phyloP scores from a whole-genome alignment of 805 yeast genomes.

The Nakazawaea ishiwadae region DNA sequence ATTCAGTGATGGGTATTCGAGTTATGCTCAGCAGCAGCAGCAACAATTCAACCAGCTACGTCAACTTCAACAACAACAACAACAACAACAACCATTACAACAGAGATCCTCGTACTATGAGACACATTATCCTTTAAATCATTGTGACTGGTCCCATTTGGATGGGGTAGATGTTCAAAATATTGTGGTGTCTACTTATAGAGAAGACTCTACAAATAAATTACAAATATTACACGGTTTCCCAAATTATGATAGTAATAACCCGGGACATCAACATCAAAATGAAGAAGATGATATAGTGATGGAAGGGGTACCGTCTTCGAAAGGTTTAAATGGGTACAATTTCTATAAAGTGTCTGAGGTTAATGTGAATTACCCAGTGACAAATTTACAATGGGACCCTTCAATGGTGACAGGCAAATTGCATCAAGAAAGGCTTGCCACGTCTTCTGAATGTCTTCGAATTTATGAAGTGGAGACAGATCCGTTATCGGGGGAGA shows the following conservation, averaged over 20 bases:
- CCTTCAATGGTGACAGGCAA: slow-evolving; percentile 32
- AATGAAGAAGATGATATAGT: slow-evolving; percentile 16
- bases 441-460: slow-evolving; percentile 69
- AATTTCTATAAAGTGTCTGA: slow-evolving; percentile 48
- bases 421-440: slow-evolving; percentile 39
- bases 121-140: slow-evolving; percentile 44
- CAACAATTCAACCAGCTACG: slow-evolving; percentile 1
- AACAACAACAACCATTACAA: slow-evolving; percentile 6
- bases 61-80: slow-evolving; percentile 7
- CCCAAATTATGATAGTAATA: slow-evolving; percentile 16
- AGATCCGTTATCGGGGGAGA: slow-evolving; percentile 11
- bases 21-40: slow-evolving; percentile 4
- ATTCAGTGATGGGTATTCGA: slow-evolving; percentile 1
- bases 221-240: slow-evolving; percentile 46
- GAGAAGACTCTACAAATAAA: slow-evolving; percentile 72
- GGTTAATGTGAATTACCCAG: slow-evolving; percentile 56
- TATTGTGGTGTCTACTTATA: slow-evolving; percentile 69
- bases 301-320: slow-evolving; percentile 12
- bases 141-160: slow-evolving; percentile 47
- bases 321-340: slow-evolving; percentile 23
- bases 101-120: slow-evolving; percentile 38
- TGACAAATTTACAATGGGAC: slow-evolving; percentile 74
- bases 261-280: slow-evolving; percentile 5
- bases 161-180: slow-evolving; percentile 34
- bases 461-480: slow-evolving; percentile 37